A percentile compares a stretch with the other conserved stretches of the same genome.
phyloP scores from a whole-genome alignment of 345 rosid species.

The Syzygium aromaticum region DNA sequence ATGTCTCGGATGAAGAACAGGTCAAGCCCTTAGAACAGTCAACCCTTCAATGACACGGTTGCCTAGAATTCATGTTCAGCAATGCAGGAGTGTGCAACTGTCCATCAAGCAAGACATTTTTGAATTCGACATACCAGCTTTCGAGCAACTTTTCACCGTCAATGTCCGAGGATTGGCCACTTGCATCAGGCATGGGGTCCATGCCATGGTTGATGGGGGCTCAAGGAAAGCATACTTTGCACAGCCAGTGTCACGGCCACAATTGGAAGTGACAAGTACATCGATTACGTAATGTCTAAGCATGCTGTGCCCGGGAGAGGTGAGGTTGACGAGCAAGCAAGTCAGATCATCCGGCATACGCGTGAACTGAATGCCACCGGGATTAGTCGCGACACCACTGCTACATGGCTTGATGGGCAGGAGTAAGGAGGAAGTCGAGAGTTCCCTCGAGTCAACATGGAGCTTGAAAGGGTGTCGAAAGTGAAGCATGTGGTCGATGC shows the following conservation, averaged over 20 bases:
- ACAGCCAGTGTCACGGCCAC: too few relatives aligned
- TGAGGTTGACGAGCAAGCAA: too few relatives aligned
- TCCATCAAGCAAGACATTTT: conserved; percentile 10
- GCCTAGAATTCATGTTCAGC: conserved; percentile 26
- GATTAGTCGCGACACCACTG: background rate
- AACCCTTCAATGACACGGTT: conserved; percentile 9
- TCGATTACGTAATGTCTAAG: background rate
- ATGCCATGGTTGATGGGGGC: too few relatives aligned
- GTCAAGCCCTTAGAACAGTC: conserved; percentile 20
- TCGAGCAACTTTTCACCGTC: background rate
- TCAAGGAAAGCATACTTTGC: too few relatives aligned
- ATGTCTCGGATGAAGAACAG: conserved; percentile 25
- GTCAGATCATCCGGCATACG: too few relatives aligned
- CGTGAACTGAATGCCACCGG: background rate
- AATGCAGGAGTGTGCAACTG: conserved; percentile 7
- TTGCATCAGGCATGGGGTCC: background rate
- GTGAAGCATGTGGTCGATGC: background rate
- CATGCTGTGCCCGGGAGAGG: background rate
- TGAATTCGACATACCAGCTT: background rate
- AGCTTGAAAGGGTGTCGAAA: background rate
- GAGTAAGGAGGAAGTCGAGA: background rate
- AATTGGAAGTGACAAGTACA: background rate
- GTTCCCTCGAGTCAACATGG: background rate
- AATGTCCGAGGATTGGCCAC: background rate
- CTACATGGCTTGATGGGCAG: background rate